A percentile compares a stretch with the other conserved stretches of the same genome.
Evolutionary conservation across 1,284 basidiomycete genomes (phyloP).

Genomic region (Ustilago tritici): DNA sequence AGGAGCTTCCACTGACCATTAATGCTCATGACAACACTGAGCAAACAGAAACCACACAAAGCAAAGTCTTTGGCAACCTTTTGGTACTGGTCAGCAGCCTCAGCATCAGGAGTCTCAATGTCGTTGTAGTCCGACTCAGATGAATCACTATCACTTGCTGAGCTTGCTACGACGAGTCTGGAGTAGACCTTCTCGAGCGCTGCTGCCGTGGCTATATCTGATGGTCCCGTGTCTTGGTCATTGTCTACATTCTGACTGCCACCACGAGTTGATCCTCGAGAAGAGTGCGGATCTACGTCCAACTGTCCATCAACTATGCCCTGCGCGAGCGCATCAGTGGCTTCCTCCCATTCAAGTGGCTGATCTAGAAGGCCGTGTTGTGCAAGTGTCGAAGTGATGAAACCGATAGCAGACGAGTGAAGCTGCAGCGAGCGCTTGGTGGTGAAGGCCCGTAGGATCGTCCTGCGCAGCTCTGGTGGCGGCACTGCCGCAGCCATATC

Average conservation of each 20-base stretch:
- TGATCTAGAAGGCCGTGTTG: constrained; percentile 60
- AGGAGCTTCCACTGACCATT: too few relatives aligned
- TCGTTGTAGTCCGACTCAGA: constrained; percentile 1
- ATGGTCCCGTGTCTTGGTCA: constrained; percentile 1
- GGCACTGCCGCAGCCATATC: not conserved
- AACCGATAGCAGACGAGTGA: constrained; percentile 64
- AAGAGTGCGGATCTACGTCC: constrained; percentile 14
- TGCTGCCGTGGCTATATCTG: constrained; percentile 58
- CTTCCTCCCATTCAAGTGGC: constrained; percentile 59
- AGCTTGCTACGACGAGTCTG: constrained; percentile 59
- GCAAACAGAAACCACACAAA: too few relatives aligned
- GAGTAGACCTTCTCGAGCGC: constrained; percentile 63
- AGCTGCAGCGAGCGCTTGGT: constrained; percentile 65
- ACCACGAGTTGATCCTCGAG: constrained; percentile 1
- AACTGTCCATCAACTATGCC: constrained; percentile 60
- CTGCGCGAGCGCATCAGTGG: constrained; percentile 65
- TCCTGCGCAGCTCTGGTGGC: constrained; percentile 60
- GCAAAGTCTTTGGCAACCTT: too few relatives aligned
- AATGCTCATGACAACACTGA: too few relatives aligned
- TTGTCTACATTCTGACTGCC: not conserved
- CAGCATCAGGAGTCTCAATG: too few relatives aligned
- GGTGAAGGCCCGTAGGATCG: constrained; percentile 63
- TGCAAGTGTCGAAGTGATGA: constrained; percentile 61
- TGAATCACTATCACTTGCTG: constrained; percentile 23
- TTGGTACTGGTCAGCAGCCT: too few relatives aligned